phyloP scores from a whole-genome alignment of 345 rosid genomes.

The Pugionium cornutum region DNA sequence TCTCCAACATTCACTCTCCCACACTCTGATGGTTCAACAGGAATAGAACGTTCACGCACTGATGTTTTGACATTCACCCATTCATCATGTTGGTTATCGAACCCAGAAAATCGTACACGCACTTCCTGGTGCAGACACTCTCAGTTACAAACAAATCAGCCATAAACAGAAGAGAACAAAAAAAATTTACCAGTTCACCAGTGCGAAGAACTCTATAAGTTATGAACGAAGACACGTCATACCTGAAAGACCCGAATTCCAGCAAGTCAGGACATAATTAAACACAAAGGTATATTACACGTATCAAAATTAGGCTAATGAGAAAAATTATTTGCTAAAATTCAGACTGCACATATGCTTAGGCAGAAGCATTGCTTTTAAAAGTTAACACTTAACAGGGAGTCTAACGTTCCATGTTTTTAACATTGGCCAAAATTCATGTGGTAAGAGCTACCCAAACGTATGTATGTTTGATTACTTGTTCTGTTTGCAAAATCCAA shows the following conservation, averaged over 20 bases:
- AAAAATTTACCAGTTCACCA: conserved; percentile 72
- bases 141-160: conserved; percentile 21
- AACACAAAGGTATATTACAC: not conserved
- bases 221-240: conserved; percentile 65
- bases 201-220: conserved; percentile 54
- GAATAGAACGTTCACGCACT: conserved; percentile 78
- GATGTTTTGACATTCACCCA: conserved; percentile 70
- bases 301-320: conserved; percentile 1
- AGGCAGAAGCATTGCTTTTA: not conserved
- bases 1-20: conserved; percentile 60
- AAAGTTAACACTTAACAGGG: conserved; percentile 9
- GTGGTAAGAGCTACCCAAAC: not conserved
- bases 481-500: conserved; percentile 13
- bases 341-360: conserved; percentile 7
- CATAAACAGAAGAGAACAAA: conserved; percentile 14
- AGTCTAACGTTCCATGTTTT: not conserved
- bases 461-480: not conserved
- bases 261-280: not conserved
- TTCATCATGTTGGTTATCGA: conserved; percentile 64
- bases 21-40: conserved; percentile 83
- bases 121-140: conserved; percentile 61
- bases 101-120: conserved; percentile 81
- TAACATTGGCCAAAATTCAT: conserved; percentile 12
- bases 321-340: not conserved
- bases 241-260: conserved; percentile 51